Conservation (phyloP, 768 basidiomycete genomes). For the Hebeloma cylindrosporum region DNA sequence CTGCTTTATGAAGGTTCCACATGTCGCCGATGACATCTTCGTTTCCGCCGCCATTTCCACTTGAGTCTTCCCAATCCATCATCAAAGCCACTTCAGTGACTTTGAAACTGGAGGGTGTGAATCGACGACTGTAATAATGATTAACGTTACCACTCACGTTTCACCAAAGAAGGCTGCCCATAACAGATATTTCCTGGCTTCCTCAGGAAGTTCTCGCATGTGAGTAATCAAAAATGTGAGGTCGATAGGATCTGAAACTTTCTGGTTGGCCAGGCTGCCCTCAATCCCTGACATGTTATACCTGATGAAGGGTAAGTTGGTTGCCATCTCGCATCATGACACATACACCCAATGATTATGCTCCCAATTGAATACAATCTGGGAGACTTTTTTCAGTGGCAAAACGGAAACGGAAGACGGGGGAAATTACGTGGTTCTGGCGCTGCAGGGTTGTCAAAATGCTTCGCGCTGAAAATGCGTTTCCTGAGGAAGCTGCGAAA, state of each 20-base stretch:
- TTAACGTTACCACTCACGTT: slow-evolving; percentile 46
- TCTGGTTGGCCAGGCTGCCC: slow-evolving; percentile 50
- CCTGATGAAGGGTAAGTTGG: slow-evolving; percentile 28
- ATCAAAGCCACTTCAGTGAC: slow-evolving; percentile 70
- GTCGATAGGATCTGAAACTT: slow-evolving; percentile 60
- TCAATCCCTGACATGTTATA: slow-evolving; percentile 60
- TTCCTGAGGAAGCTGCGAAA: slow-evolving; percentile 59
- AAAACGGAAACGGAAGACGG: neutral
- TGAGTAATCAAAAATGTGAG: slow-evolving; percentile 59
- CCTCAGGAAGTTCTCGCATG: slow-evolving; percentile 59
- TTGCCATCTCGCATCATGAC: neutral
- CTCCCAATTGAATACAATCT: slow-evolving; percentile 70
- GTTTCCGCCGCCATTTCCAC: slow-evolving; percentile 46
- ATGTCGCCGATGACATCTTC: slow-evolving; percentile 53
- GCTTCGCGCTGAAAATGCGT: slow-evolving; percentile 68
- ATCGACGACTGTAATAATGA: neutral
- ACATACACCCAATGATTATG: slow-evolving; percentile 66
- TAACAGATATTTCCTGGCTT: slow-evolving; percentile 62
- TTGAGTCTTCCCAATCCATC: slow-evolving; percentile 72
- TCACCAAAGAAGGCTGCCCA: slow-evolving; percentile 78
- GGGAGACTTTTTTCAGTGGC: slow-evolving; percentile 3
- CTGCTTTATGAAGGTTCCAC: slow-evolving; percentile 54
- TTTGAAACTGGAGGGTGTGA: slow-evolving; percentile 51
- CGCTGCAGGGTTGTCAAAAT: slow-evolving; percentile 63
- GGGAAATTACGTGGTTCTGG: slow-evolving; percentile 52